Percentiles rank a stretch among this genome's conserved stretches.
These are phyloP conservation scores for Penicillium glabrum DNA, from an alignment of 2,329 filamentous ascomycete genomes.

Conservation along the genomic window DNA sequence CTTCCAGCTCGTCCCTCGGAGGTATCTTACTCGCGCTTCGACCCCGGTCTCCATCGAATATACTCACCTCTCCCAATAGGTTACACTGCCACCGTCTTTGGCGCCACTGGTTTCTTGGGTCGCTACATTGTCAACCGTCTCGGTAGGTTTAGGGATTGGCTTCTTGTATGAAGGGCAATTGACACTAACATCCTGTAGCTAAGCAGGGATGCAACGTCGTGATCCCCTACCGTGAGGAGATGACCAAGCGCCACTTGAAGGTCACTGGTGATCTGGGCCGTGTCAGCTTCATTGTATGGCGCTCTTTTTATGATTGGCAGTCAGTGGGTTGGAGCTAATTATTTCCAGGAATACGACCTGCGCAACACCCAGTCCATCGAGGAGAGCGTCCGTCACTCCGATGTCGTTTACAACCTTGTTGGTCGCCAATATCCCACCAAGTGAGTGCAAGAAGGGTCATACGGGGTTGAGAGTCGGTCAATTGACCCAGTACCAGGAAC, in stretches of 20 bases:
- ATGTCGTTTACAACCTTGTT: slow-evolving; percentile 95
- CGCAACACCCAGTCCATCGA: slow-evolving; percentile 94
- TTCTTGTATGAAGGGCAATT: neutral
- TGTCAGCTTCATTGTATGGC: slow-evolving; percentile 74
- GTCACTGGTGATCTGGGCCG: slow-evolving; percentile 91
- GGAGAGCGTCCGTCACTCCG: slow-evolving; percentile 93
- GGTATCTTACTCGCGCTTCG: slow-evolving; percentile 54
- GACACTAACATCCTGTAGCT: slow-evolving; percentile 56
- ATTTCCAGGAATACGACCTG: slow-evolving; percentile 80
- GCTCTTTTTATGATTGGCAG: neutral
- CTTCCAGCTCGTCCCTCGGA: slow-evolving; percentile 74
- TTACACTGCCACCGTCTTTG: slow-evolving; percentile 96
- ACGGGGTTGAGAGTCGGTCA: neutral
- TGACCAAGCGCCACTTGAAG: slow-evolving; percentile 96
- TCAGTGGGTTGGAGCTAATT: neutral
- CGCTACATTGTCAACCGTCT: slow-evolving; percentile 97
- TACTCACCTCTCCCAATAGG: slow-evolving; percentile 54
- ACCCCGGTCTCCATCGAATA: slow-evolving; percentile 16
- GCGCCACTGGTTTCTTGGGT: slow-evolving; percentile 91
- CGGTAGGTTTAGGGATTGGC: slow-evolving; percentile 53
- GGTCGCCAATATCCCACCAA: slow-evolving; percentile 96
- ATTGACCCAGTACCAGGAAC: slow-evolving; percentile 63
- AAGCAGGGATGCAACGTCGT: slow-evolving; percentile 93
- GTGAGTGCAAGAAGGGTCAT: slow-evolving; percentile 50
- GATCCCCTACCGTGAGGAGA: slow-evolving; percentile 92